Conservation (phyloP, 306 rosid genomes). For the Cicer yamashitae region DNA sequence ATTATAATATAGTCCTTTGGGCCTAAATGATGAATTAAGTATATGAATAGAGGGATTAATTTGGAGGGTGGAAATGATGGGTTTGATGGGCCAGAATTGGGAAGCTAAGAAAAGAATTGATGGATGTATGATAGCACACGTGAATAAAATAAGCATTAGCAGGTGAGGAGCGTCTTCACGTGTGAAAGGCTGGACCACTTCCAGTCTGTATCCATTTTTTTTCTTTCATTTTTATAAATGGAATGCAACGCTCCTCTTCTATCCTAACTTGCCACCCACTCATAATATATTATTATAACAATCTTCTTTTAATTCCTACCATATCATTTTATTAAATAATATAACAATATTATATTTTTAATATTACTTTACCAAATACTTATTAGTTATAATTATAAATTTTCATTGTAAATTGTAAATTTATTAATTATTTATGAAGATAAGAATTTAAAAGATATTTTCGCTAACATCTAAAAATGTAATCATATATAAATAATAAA, state of each 20-base stretch:
- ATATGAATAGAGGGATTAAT: background rate
- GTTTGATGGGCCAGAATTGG: constrained; percentile 40
- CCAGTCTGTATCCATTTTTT: constrained; percentile 38
- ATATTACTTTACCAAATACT: too few species aligned
- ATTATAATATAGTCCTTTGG: background rate
- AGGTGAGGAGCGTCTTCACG: constrained; percentile 94
- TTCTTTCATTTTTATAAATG: too few species aligned
- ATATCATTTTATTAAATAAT: constrained; percentile 41
- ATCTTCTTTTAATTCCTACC: background rate
- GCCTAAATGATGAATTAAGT: background rate
- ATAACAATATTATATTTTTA: too few species aligned
- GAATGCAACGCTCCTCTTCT: constrained; percentile 61
- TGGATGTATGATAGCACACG: constrained; percentile 72
- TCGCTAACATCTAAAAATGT: too few species aligned
- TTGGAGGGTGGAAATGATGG: constrained; percentile 23
- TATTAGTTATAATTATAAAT: too few species aligned
- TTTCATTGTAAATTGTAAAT: too few species aligned
- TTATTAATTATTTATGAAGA: too few species aligned
- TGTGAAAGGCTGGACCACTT: constrained; percentile 88
- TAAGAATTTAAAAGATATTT: too few species aligned
- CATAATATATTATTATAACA: constrained; percentile 39
- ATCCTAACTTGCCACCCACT: constrained; percentile 71
- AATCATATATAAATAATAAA: too few species aligned
- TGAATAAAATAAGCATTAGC: constrained; percentile 63
- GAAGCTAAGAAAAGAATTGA: constrained; percentile 47